Conservation (phyloP, 1,284 basidiomycete species). For the Cutaneotrichosporon cyanovorans region DNA sequence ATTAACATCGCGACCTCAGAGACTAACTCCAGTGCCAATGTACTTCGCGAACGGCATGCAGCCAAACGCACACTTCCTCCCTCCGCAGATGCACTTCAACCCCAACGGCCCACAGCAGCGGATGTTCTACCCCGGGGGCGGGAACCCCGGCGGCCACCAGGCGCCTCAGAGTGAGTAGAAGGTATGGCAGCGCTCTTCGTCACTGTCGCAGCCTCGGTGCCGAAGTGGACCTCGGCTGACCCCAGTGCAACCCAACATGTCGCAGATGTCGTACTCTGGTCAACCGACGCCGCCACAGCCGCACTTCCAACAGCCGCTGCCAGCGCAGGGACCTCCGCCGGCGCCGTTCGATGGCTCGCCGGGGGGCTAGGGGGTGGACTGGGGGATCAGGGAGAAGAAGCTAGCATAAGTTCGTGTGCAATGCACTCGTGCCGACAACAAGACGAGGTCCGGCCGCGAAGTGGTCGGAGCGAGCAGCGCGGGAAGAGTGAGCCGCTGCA, state of each 20-base stretch:
- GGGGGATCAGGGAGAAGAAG: not conserved
- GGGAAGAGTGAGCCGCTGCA: no score
- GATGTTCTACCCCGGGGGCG: conserved; percentile 17
- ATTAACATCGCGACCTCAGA: no score
- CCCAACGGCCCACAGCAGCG: conserved; percentile 19
- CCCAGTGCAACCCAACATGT: conserved; percentile 19
- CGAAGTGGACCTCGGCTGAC: no score
- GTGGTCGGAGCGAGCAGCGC: no score
- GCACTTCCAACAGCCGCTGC: conserved; percentile 19
- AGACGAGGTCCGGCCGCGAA: no score
- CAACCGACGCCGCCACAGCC: conserved; percentile 19
- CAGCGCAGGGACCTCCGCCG: conserved; percentile 2
- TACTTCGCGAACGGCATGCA: conserved; percentile 13
- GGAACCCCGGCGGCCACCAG: conserved; percentile 22
- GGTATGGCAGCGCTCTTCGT: not conserved
- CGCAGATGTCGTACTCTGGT: conserved; percentile 11
- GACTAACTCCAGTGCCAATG: conserved; percentile 15
- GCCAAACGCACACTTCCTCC: conserved; percentile 35
- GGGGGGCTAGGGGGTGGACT: conserved; percentile 1
- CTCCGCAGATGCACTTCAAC: conserved; percentile 35
- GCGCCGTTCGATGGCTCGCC: conserved; percentile 6
- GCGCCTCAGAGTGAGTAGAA: conserved; percentile 34
- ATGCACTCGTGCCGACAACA: no score
- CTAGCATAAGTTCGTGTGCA: no score
- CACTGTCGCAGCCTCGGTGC: not conserved